Evolutionary conservation across 2,329 filamentous ascomycete genomes (phyloP), one percentile per base, ranked within the genome.

Genomic region (Teratosphaeria viscida): DNA sequence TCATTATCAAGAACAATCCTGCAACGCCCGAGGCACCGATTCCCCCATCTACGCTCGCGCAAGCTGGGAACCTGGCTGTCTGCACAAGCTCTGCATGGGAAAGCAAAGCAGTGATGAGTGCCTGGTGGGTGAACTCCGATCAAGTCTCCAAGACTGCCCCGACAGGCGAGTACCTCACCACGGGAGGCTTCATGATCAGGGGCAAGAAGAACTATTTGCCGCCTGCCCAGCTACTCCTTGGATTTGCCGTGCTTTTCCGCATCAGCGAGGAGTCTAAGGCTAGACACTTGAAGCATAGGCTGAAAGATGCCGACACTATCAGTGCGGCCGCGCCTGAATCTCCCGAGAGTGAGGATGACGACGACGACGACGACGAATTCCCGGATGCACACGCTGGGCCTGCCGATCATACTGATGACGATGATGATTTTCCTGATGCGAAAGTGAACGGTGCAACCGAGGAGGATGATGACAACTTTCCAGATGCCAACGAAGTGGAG

Each of bases 51-150:
- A 97, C 94, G 0, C 76, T 99, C 2, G 88, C 90, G 0, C 94
- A 99, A 75, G 94, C 94, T 3, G 94, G 94, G 0, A 87, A 86
- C 53, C 76, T 96, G 34, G 86, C 88, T 0, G 88, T 99, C 5
- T 90, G 89, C 63, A 88, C 89, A 8, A 96, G 91, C 1, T 87
- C 81, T 59, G 94, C 92, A 0, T 99, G 94, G 94, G 94, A 97
- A 62, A 92, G 89, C 1, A 99, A 99, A 73, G 92, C 92, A 8
- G 85, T 90, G 16, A 95, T 97, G 89, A 87, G 89, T 19, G 92
- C 92, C 8, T 99, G 90, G 87, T 99, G 94, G 94, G 92, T 95
- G 0, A 85, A 87, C 62, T 87, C 89, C 1, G 86, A 92, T 58
- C 92, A 97, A 72, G 90, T 99, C 0, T 90, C 89, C 10, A 97